phyloP scores from a whole-genome alignment of 139 green algal genomes.

The Volvox reticuliferus region DNA sequence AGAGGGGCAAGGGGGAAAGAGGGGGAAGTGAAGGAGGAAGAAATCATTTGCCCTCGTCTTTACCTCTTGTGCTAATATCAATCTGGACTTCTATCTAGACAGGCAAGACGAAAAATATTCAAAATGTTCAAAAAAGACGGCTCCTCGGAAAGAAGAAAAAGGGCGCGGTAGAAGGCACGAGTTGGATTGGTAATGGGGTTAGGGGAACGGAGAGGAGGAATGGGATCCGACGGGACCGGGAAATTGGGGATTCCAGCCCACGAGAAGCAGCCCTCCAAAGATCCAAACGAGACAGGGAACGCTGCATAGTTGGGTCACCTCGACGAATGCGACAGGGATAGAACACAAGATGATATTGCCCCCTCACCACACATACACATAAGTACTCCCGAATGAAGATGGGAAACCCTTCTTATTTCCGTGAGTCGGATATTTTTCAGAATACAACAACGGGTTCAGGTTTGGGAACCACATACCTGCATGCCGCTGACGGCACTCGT shows the following conservation, averaged over 20 bases:
- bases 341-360: too few species aligned
- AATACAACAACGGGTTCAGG: not conserved
- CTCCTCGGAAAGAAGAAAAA: not conserved
- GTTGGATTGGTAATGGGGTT: not conserved
- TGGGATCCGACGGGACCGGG: too few species aligned
- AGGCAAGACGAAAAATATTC: not conserved
- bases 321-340: too few species aligned
- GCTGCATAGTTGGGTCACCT: too few species aligned
- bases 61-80: not conserved
- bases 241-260: too few species aligned
- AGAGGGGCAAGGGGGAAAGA: not conserved
- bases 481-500: conserved; percentile 62
- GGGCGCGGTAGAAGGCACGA: not conserved
- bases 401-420: not conserved
- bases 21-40: too few species aligned
- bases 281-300: too few species aligned
- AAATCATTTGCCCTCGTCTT: not conserved
- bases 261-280: too few species aligned
- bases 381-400: not conserved
- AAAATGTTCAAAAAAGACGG: not conserved
- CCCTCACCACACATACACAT: not conserved
- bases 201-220: too few species aligned
- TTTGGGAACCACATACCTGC: not conserved
- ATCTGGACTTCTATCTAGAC: not conserved
- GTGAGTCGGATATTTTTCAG: not conserved